Conservation (phyloP, 495 filamentous ascomycete species). For the Trichoderma reesei region DNA sequence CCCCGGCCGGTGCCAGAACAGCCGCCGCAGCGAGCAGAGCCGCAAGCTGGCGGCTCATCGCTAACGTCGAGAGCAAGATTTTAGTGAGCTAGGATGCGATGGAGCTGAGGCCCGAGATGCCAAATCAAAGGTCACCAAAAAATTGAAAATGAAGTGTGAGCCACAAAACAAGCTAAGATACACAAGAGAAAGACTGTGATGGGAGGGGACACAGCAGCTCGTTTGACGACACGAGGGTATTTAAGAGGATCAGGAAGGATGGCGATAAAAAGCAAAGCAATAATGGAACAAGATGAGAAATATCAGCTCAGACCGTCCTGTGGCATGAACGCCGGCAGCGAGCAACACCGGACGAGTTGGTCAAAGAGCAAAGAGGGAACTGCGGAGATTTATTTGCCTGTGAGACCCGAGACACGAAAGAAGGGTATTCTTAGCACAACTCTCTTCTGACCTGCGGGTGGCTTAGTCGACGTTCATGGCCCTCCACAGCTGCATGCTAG, state of each 20-base stretch:
- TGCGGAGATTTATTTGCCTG: background rate
- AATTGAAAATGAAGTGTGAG: background rate
- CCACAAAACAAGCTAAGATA: no score
- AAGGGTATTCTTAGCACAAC: background rate
- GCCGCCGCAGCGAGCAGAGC: background rate
- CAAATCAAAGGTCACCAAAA: background rate
- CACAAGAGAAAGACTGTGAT: no score
- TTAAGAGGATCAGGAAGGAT: background rate
- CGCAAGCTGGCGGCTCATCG: background rate
- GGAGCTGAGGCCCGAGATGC: background rate
- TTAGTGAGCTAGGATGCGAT: background rate
- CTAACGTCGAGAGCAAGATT: background rate
- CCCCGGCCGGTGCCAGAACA: background rate
- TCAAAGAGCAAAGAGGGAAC: background rate
- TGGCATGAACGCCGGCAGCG: background rate
- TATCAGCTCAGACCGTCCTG: background rate
- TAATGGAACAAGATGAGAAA: background rate
- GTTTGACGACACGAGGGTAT: background rate
- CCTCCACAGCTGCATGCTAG: background rate
- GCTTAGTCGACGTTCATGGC: slow-evolving; percentile 2
- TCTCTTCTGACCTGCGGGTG: background rate
- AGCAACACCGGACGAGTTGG: background rate
- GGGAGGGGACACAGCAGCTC: background rate
- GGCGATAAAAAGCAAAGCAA: background rate
- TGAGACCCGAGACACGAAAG: background rate